A percentile compares a stretch with the other conserved stretches of the same genome.
phyloP scores from a whole-genome alignment of 2,329 filamentous ascomycete species.

The Bipolaris zeicola region DNA sequence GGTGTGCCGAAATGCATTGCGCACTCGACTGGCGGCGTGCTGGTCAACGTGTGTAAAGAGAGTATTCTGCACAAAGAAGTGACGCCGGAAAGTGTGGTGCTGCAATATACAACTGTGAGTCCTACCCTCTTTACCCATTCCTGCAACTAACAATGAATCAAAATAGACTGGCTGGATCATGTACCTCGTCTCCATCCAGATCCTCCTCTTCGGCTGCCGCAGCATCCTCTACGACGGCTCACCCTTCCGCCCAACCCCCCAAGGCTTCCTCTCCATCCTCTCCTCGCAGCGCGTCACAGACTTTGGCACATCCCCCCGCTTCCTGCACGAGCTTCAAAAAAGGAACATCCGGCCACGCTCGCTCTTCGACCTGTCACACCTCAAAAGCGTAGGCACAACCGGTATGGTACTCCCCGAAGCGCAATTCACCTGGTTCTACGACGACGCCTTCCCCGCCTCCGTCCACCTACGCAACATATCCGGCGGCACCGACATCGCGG shows the following conservation, averaged over 20 bases:
- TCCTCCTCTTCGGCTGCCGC: slow-evolving; percentile 65
- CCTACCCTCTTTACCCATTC: background rate
- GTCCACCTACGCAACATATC: slow-evolving; percentile 76
- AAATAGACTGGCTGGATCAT: slow-evolving; percentile 72
- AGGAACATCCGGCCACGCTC: slow-evolving; percentile 65
- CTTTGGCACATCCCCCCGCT: slow-evolving; percentile 77
- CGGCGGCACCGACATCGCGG: slow-evolving; percentile 78
- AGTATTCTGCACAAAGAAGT: slow-evolving; percentile 58
- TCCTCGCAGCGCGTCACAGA: slow-evolving; percentile 70
- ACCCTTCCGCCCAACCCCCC: slow-evolving; percentile 73
- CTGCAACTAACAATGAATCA: background rate
- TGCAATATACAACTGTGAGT: slow-evolving; percentile 64
- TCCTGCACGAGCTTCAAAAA: slow-evolving; percentile 74
- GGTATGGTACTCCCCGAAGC: slow-evolving; percentile 82
- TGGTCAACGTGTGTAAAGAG: slow-evolving; percentile 68
- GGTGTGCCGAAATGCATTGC: slow-evolving; percentile 86
- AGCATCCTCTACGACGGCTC: slow-evolving; percentile 81
- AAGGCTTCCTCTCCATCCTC: slow-evolving; percentile 66
- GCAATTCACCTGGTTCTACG: slow-evolving; percentile 81
- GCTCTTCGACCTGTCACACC: slow-evolving; percentile 64
- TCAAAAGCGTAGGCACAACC: slow-evolving; percentile 70
- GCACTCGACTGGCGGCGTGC: slow-evolving; percentile 70
- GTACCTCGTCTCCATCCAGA: slow-evolving; percentile 69
- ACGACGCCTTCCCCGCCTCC: slow-evolving; percentile 68
- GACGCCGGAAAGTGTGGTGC: slow-evolving; percentile 49